Evolutionary conservation across 2,329 filamentous ascomycete genomes (phyloP), one percentile per base, ranked within the genome.

Genomic region (Venturia oleaginea): DNA sequence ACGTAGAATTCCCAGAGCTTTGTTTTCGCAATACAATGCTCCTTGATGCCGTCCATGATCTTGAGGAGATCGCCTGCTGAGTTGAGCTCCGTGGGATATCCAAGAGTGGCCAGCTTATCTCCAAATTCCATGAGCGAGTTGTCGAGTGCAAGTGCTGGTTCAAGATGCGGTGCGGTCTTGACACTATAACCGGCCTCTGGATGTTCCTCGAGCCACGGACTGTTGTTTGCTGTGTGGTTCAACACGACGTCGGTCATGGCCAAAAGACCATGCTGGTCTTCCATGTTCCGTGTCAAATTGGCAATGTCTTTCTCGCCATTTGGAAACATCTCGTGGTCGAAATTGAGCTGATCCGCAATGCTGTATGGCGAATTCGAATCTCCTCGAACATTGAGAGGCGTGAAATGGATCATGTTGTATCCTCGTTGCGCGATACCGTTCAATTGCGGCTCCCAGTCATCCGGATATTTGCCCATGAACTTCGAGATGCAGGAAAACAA

Each of bases 401-500:
- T 97, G 75, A 99, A 99, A 76, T 99, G 94, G 66, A 99, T 86
- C 92, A 97, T 97, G 78, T 99, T 99, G 82, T 99, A 99, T 57
- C 92, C 92, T 67, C 94, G 84, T 71, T 90, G 86, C 73, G 90
- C 90, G 74, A 99, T 96, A 34, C 94, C 92, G 65, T 84, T 83
- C 65, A 99, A 79, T 74, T 97, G 93, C 62, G 86, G 88, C 73
- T 97, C 86, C 92, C 93, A 99, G 71, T 96, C 90, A 19, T 81
- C 81, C 0, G 93, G 91, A 72, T 94, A 96, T 72, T 88, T 87
- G 67, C 94, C 94, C 91, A 99, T 95, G 78, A 97, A 97, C 77
- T 99, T 99, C 73, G 93, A 97, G 67, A 99, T 90, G 64, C 93
- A 83, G 13, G 94, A 97, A 77, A 97, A 96, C 68, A 97, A 84